Percentiles rank a stretch among this genome's conserved stretches.
Conservation (phyloP, 2,329 filamentous ascomycete species). For the Aspergillus sp. region DNA sequence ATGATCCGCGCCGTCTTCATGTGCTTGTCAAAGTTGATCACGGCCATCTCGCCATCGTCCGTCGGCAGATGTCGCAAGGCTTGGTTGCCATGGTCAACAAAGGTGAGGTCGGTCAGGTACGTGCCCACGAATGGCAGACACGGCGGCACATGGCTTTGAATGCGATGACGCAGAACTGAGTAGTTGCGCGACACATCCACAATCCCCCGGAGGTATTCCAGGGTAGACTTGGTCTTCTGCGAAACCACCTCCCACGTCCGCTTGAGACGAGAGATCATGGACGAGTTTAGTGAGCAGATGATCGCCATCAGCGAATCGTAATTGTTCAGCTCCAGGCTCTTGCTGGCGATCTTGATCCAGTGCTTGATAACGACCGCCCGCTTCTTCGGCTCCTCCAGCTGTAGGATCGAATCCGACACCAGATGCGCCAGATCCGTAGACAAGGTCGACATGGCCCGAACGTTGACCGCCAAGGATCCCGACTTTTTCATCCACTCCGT, state of each 20-base stretch:
- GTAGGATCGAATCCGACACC: slow-evolving; percentile 85
- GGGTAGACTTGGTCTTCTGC: slow-evolving; percentile 67
- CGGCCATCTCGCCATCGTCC: slow-evolving; percentile 59
- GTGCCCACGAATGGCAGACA: slow-evolving; percentile 94
- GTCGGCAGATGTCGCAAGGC: slow-evolving; percentile 66
- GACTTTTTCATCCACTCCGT: slow-evolving; percentile 91
- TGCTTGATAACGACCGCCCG: slow-evolving; percentile 86
- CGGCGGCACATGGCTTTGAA: slow-evolving; percentile 79
- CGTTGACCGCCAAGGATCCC: slow-evolving; percentile 71
- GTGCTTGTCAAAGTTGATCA: slow-evolving; percentile 98
- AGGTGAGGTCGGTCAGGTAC: slow-evolving; percentile 91
- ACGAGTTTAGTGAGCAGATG: slow-evolving; percentile 86
- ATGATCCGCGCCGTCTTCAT: slow-evolving; percentile 91
- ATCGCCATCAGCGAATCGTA: slow-evolving; percentile 97
- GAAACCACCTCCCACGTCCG: slow-evolving; percentile 89
- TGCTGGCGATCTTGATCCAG: slow-evolving; percentile 90
- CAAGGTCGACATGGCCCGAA: slow-evolving; percentile 85
- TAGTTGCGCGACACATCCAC: slow-evolving; percentile 90
- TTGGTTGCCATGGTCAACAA: slow-evolving; percentile 89
- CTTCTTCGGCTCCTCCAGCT: slow-evolving; percentile 85
- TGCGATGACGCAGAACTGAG: slow-evolving; percentile 69
- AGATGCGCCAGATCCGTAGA: slow-evolving; percentile 89
- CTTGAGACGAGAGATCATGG: slow-evolving; percentile 77
- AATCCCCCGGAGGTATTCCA: slow-evolving; percentile 72
- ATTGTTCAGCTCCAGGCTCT: slow-evolving; percentile 83